A percentile compares a stretch with the other conserved stretches of the same genome.
Conservation (phyloP, 1,284 basidiomycete species). For the Cutaneotrichosporon mucoides region DNA sequence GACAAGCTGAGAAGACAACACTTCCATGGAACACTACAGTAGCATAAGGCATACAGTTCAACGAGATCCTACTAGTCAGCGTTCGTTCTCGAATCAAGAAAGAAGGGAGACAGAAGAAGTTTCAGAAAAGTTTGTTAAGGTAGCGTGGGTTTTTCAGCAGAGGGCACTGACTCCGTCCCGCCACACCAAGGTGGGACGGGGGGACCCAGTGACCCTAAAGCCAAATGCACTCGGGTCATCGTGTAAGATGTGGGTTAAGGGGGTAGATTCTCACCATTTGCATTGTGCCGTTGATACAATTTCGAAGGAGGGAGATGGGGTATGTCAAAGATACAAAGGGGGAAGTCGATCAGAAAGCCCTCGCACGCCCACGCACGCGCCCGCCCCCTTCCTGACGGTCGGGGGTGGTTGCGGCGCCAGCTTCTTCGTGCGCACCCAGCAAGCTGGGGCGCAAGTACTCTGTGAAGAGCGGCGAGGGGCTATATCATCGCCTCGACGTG, state of each 20-base stretch:
- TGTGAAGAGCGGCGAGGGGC: conserved; percentile 48
- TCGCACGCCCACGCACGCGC: conserved; percentile 36
- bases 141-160: conserved; percentile 51
- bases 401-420: conserved; percentile 36
- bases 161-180: conserved; percentile 8
- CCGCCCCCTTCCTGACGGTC: conserved; percentile 26
- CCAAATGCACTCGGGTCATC: conserved; percentile 52
- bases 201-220: conserved; percentile 36
- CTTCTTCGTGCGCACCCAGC: conserved; percentile 38
- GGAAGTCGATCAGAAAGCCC: conserved; percentile 49
- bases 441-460: conserved; percentile 30
- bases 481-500: conserved; percentile 50
- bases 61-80: neutral
- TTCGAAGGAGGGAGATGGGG: neutral
- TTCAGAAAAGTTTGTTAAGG: conserved; percentile 42
- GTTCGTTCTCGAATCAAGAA: neutral
- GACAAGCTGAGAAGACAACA: too few species aligned
- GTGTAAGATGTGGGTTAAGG: neutral
- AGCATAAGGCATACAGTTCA: too few species aligned
- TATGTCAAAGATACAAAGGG: neutral
- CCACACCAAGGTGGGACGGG: conserved; percentile 4
- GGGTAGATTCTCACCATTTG: conserved; percentile 4
- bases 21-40: too few species aligned
- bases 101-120: conserved; percentile 4
- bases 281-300: neutral